A percentile compares a stretch with the other conserved stretches of the same genome.
Evolutionary conservation across 73 alveolate species (phyloP).

Genomic region (Symbiodinium pilosum): DNA sequence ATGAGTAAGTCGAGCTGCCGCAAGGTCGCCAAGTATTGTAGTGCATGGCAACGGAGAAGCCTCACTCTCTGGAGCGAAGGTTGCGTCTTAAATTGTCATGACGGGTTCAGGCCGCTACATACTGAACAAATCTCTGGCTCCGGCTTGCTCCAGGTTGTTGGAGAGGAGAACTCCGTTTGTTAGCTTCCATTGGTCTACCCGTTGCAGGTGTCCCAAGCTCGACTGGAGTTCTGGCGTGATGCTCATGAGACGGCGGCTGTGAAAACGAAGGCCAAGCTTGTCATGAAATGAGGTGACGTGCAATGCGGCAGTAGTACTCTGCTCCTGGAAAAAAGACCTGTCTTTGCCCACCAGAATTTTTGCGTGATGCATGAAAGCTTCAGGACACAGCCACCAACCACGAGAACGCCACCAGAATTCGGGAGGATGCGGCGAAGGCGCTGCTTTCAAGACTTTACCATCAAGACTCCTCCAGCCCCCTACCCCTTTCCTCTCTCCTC

Average conservation of each 20-base stretch:
- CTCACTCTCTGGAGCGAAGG: no score
- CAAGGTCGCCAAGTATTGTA: no score
- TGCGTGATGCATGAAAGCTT: no score
- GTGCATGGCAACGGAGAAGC: no score
- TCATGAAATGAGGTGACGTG: no score
- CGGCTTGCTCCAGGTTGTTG: neutral
- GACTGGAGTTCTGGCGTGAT: constrained; percentile 80
- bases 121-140: neutral
- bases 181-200: neutral
- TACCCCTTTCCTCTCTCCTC: no score
- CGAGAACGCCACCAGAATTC: neutral
- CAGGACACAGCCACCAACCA: constrained; percentile 7
- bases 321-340: no score
- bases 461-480: no score
- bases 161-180: neutral
- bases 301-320: no score
- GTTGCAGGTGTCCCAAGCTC: constrained; percentile 70
- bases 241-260: constrained; percentile 37
- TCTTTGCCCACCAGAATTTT: no score
- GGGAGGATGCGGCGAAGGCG: constrained; percentile 1
- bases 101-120: neutral
- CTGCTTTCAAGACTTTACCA: no score
- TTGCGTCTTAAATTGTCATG: neutral
- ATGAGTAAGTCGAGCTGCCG: no score
- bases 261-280: constrained; percentile 29